Base-by-base conservation (phyloP, 345 rosid species). In the Dipteronia dyeriana region DNA sequence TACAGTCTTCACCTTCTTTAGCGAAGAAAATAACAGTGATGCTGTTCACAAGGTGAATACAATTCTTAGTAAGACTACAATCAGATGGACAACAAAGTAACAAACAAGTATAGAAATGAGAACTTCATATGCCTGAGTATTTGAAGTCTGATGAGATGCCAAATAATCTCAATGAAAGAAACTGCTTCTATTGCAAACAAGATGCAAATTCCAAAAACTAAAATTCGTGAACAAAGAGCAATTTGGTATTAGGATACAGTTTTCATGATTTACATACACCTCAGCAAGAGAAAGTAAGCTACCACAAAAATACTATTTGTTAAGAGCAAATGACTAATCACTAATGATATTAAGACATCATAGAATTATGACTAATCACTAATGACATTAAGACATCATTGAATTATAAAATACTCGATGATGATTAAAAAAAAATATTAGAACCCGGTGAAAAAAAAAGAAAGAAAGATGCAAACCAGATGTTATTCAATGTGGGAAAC, bases 1-100 rank as follows among this genome's bases (percentile, higher is more conserved):
- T 76, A 70, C 99, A 91, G 54, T 85, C 80, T 43, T 84, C 94
- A 1, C 88, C 89, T 83, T 95, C 97, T 88, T 93, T 91, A 9
- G 92, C 98, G 62, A 95, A 94, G 87, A 93, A 95, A 20, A 87
- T 78, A 53, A 92, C 78, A 3, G 91, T 90, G 71, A 95, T 87
- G 84, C 99, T 95, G 89, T 66, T 76, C 9, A 41, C 61, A 56
- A 74, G 74, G 73, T 39, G 11, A 73, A 79, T 17, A 31, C 66
- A 62, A 11, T 26, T 56, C 47, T 41, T 59, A 69, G 67, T 59
- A 63, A 80, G 71, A 73, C 34, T 9, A 68, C 61, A 38, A 60
- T 5, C 39, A 43, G n/a, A 75, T 4, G 67, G 26, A 59, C 17
- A 71, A 71, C 9, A 70, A 13, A 43, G 51, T 12, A 71, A 71